phyloP scores from a whole-genome alignment of 768 basidiomycete genomes.

The Collybia sp. region DNA sequence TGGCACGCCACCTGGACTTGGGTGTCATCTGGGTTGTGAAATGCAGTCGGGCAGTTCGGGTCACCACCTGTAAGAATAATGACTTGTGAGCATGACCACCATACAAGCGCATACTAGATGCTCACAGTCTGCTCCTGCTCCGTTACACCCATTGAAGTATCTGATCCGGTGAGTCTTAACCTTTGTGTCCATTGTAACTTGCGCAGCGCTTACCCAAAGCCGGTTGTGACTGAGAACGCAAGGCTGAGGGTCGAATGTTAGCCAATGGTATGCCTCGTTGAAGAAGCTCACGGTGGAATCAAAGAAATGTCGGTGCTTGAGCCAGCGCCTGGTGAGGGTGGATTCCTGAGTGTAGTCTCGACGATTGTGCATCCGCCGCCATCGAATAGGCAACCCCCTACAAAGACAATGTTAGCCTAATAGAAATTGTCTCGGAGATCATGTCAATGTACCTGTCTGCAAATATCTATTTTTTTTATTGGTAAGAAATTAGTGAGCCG shows the following conservation, averaged over 20 bases:
- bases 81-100: not conserved
- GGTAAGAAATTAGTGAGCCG: not conserved
- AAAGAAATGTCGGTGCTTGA: slow-evolving; percentile 31
- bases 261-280: slow-evolving; percentile 1
- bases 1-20: slow-evolving; percentile 34
- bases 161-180: slow-evolving; percentile 12
- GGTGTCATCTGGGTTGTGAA: slow-evolving; percentile 28
- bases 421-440: not conserved
- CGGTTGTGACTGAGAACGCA: slow-evolving; percentile 32
- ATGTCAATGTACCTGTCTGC: slow-evolving; percentile 17
- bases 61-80: slow-evolving; percentile 22
- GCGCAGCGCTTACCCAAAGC: slow-evolving; percentile 28
- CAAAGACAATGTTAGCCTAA: not conserved
- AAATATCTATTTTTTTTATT: slow-evolving; percentile 17
- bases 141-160: slow-evolving; percentile 39
- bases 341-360: slow-evolving; percentile 31
- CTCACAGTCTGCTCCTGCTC: slow-evolving; percentile 38
- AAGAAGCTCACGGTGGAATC: slow-evolving; percentile 32
- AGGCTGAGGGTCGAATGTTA: slow-evolving; percentile 22
- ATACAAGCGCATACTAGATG: not conserved
- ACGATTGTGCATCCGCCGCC: slow-evolving; percentile 33
- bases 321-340: slow-evolving; percentile 20
- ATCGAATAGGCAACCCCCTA: slow-evolving; percentile 30
- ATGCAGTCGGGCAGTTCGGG: slow-evolving; percentile 30
- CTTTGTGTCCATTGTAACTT: not conserved